These are phyloP conservation scores for Globisporangium polare DNA, from an alignment of 352 stramenopile species.

Conservation along the genomic window DNA sequence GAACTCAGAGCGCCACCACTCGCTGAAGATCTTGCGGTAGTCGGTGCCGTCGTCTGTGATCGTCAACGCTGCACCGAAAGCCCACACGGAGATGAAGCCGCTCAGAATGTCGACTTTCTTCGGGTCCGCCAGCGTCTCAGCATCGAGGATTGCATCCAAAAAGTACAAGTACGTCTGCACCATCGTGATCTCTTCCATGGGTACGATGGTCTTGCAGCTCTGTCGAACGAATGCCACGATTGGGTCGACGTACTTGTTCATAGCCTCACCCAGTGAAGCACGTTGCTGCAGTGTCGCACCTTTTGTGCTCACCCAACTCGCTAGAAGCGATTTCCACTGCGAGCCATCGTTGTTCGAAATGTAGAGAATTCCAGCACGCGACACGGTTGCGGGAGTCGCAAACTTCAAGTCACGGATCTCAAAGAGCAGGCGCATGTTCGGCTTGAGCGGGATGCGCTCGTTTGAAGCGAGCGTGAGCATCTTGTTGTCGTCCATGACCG, in stretches of 20 bases:
- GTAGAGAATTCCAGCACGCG: slow-evolving; percentile 93
- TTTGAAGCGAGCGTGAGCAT: slow-evolving; percentile 91
- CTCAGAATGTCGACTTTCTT: slow-evolving; percentile 84
- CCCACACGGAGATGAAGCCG: slow-evolving; percentile 92
- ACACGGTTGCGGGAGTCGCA: slow-evolving; percentile 93
- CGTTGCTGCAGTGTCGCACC: slow-evolving; percentile 53
- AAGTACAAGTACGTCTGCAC: slow-evolving; percentile 93
- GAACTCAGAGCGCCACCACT: slow-evolving; percentile 93
- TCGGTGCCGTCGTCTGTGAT: slow-evolving; percentile 92
- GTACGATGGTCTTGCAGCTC: slow-evolving; percentile 86
- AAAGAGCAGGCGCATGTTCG: slow-evolving; percentile 94
- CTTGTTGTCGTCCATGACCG: slow-evolving; percentile 89
- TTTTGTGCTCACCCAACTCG: slow-evolving; percentile 87
- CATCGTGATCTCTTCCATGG: slow-evolving; percentile 88
- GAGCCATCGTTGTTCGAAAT: slow-evolving; percentile 90
- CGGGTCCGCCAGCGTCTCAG: slow-evolving; percentile 48
- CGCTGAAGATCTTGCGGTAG: slow-evolving; percentile 92
- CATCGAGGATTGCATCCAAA: slow-evolving; percentile 81
- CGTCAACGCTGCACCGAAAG: slow-evolving; percentile 86
- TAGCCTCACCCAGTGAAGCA: slow-evolving; percentile 39
- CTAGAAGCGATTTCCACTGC: slow-evolving; percentile 91
- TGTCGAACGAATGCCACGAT: slow-evolving; percentile 86
- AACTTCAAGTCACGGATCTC: slow-evolving; percentile 95
- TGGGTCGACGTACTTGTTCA: slow-evolving; percentile 88
- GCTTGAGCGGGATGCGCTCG: slow-evolving; percentile 94